phyloP scores from a whole-genome alignment of 164 flowering plant genomes.

The Kalanchoe fedtschenkoi region DNA sequence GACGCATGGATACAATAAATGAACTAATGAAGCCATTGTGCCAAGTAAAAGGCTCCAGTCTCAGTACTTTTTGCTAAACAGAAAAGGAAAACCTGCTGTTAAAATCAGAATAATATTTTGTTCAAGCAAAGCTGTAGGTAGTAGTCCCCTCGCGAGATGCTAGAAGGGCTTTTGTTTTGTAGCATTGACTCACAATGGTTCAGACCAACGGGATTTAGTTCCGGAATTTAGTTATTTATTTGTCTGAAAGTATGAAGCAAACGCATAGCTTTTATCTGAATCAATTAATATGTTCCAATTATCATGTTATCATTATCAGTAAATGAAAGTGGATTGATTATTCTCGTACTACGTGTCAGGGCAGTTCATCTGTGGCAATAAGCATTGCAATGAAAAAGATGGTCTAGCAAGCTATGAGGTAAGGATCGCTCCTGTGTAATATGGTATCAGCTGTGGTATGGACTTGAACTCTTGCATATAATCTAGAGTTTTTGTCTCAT shows the following conservation, averaged over 20 bases:
- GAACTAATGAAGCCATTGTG: not conserved
- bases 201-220: too few species aligned
- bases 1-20: not conserved
- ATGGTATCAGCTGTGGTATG: too few species aligned
- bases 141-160: not conserved
- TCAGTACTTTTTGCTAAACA: not conserved
- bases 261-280: not conserved
- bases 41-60: not conserved
- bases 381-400: constrained; percentile 63
- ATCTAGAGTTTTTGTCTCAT: too few species aligned
- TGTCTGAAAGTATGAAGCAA: not conserved
- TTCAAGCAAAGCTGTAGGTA: not conserved
- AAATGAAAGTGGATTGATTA: constrained; percentile 9
- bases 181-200: not conserved
- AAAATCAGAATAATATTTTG: not conserved
- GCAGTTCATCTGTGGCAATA: constrained; percentile 92
- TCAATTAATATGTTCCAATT: not conserved
- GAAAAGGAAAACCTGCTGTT: not conserved
- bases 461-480: too few species aligned
- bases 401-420: constrained; percentile 90
- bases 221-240: not conserved
- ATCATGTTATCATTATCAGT: not conserved
- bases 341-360: constrained; percentile 46
- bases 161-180: not conserved
- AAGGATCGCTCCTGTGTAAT: constrained; percentile 13